Evolutionary conservation across 129 eudicot species (phyloP).

Genomic region (Tagetes erecta): DNA sequence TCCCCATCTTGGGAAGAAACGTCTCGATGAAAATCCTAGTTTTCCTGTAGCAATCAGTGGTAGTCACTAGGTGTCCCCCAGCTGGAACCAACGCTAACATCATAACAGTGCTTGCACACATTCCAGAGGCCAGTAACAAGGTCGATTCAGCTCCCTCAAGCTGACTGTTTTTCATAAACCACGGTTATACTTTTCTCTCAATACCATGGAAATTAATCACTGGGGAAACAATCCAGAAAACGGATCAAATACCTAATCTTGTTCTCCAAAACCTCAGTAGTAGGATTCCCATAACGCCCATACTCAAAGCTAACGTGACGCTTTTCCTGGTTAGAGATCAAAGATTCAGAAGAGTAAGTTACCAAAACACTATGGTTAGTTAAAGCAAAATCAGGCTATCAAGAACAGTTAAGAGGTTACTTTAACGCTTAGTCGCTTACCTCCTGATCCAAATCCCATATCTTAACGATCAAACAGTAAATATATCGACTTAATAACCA

Average conservation of each 20-base stretch:
- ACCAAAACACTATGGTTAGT: background rate
- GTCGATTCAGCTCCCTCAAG: constrained; percentile 99
- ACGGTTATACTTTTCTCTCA: background rate
- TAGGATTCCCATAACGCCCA: constrained; percentile 89
- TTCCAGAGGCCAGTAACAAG: constrained; percentile 81
- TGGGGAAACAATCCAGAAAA: background rate
- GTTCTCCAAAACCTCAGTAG: constrained; percentile 68
- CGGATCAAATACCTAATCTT: constrained; percentile 63
- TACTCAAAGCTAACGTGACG: constrained; percentile 73
- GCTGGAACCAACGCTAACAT: constrained; percentile 85
- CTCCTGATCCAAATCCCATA: background rate
- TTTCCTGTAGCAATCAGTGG: constrained; percentile 89
- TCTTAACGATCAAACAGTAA: background rate
- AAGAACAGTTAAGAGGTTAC: background rate
- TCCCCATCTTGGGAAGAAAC: constrained; percentile 88
- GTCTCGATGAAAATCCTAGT: constrained; percentile 84
- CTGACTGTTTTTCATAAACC: constrained; percentile 52
- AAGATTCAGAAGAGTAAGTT: background rate
- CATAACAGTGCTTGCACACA: constrained; percentile 88
- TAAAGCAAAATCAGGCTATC: background rate
- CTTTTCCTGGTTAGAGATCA: constrained; percentile 58
- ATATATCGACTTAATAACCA: background rate
- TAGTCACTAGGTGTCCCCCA: constrained; percentile 88
- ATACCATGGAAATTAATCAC: background rate
- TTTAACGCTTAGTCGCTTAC: background rate